These are phyloP conservation scores for Aureobasidium sp. DNA, from an alignment of 2,329 filamentous ascomycete genomes.

Conservation along the genomic window DNA sequence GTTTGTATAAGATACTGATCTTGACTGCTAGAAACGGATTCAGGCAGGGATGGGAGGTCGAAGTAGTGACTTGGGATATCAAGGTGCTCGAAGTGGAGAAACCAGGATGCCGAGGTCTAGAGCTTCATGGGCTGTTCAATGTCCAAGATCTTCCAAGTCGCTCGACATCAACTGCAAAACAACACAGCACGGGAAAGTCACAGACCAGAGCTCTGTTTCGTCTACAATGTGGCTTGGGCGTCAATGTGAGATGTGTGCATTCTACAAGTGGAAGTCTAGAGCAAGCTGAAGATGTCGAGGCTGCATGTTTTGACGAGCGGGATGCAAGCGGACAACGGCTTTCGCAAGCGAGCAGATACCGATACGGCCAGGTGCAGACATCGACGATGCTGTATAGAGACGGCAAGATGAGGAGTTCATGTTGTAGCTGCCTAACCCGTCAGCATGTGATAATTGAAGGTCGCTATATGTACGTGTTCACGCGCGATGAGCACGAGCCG, in stretches of 20 bases:
- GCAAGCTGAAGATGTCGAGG: background rate
- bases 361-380: slow-evolving; percentile 14
- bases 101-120: slow-evolving; percentile 16
- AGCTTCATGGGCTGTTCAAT: slow-evolving; percentile 2
- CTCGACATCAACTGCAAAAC: too few relatives aligned
- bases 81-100: slow-evolving; percentile 17
- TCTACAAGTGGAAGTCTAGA: background rate
- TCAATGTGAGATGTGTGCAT: background rate
- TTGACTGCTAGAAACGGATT: too few relatives aligned
- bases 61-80: background rate
- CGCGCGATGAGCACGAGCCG: background rate
- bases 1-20: background rate
- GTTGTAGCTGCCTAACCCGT: background rate
- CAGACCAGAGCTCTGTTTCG: too few relatives aligned
- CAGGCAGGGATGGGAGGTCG: too few relatives aligned
- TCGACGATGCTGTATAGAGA: slow-evolving; percentile 11
- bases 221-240: background rate
- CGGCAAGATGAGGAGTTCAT: slow-evolving; percentile 1
- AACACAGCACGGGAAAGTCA: too few relatives aligned
- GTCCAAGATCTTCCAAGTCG: background rate
- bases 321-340: slow-evolving; percentile 6
- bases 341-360: slow-evolving; percentile 2
- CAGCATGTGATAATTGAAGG: slow-evolving; percentile 8
- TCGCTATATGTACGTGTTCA: slow-evolving; percentile 3
- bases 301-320: slow-evolving; percentile 5